phyloP scores from a whole-genome alignment of 1,284 basidiomycete genomes.

The Pterula multifida region DNA sequence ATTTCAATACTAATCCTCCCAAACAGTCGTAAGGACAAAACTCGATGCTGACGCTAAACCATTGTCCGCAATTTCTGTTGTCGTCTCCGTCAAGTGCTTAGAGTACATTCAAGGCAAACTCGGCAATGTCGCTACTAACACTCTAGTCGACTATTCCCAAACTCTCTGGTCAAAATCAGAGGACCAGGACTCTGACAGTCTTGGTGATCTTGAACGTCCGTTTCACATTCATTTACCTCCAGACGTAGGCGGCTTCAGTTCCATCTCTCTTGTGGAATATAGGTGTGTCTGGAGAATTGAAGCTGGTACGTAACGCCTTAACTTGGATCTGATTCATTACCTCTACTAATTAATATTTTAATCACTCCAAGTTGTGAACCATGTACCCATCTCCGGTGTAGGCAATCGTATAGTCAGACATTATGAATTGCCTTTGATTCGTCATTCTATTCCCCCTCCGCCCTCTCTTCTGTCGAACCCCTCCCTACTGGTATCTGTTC shows the following conservation, averaged over 20 bases:
- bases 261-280: conserved; percentile 64
- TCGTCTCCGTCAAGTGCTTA: conserved; percentile 65
- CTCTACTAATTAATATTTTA: too few relatives aligned
- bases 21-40: conserved; percentile 54
- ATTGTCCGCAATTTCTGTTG: conserved; percentile 48
- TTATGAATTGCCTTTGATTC: conserved; percentile 53
- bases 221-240: conserved; percentile 62
- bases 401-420: conserved; percentile 56
- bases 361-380: conserved; percentile 46
- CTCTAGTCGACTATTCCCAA: conserved; percentile 54
- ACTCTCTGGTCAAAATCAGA: conserved; percentile 60
- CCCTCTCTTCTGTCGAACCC: conserved; percentile 19
- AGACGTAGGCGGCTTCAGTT: conserved; percentile 53
- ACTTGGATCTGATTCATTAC: too few relatives aligned
- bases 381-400: conserved; percentile 49
- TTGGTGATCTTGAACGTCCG: conserved; percentile 53
- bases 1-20: too few relatives aligned
- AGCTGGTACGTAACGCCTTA: conserved; percentile 43
- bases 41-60: conserved; percentile 60
- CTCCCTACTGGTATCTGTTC: conserved; percentile 10
- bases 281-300: conserved; percentile 73
- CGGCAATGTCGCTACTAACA: conserved; percentile 40
- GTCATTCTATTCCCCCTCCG: conserved; percentile 42
- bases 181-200: conserved; percentile 37
- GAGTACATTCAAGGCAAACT: conserved; percentile 57